phyloP scores from a whole-genome alignment of 1,284 basidiomycete genomes.

The Tremellales sp. region DNA sequence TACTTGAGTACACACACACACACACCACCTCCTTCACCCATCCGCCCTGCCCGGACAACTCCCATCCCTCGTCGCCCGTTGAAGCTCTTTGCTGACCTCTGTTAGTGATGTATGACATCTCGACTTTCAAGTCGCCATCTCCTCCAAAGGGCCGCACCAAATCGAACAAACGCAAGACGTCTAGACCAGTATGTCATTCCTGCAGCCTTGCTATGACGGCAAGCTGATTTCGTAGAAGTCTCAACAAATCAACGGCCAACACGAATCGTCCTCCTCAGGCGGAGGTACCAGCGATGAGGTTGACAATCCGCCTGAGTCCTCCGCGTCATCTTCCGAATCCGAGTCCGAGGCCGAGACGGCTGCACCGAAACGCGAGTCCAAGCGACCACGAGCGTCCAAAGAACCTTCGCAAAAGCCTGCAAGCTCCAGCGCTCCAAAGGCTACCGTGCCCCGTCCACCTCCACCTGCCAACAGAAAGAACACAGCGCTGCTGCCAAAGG shows the following conservation, averaged over 20 bases:
- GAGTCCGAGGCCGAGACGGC: slow-evolving; percentile 3
- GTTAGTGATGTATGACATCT: slow-evolving; percentile 31
- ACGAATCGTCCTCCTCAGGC: slow-evolving; percentile 1
- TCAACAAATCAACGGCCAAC: background rate
- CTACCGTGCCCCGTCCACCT: background rate
- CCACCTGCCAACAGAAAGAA: background rate
- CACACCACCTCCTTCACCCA: no score
- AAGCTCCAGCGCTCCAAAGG: background rate
- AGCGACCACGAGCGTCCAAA: background rate
- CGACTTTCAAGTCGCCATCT: slow-evolving; percentile 28
- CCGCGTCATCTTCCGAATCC: slow-evolving; percentile 1
- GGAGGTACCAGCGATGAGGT: background rate
- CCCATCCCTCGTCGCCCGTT: no score
- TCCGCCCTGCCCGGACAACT: no score
- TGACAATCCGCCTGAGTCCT: no score
- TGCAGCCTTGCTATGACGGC: no score
- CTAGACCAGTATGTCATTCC: no score
- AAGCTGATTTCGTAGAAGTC: no score
- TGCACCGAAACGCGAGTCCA: background rate
- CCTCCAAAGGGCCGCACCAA: slow-evolving; percentile 22
- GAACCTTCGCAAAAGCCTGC: background rate
- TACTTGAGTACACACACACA: no score
- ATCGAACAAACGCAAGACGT: slow-evolving; percentile 12
- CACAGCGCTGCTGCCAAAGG: slow-evolving; percentile 21
- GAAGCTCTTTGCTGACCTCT: no score